A percentile compares a stretch with the other conserved stretches of the same genome.
phyloP scores from a whole-genome alignment of 2,329 filamentous ascomycete genomes.

The Trichoderma arundinaceum region DNA sequence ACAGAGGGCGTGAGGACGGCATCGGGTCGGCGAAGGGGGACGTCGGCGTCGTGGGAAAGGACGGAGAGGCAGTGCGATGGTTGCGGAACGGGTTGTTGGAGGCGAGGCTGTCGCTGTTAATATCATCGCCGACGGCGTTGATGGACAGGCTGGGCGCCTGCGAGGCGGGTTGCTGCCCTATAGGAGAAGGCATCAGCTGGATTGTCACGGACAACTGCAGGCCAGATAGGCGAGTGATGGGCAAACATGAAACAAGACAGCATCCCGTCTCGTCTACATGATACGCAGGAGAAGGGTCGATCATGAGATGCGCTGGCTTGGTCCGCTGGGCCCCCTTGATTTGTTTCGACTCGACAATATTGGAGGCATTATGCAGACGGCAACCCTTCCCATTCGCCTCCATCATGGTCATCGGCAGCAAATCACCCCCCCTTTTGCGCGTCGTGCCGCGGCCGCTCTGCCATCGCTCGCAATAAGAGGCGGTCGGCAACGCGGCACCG shows the following conservation, averaged over 20 bases:
- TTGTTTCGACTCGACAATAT: conserved; percentile 10
- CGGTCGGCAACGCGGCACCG: conserved; percentile 21
- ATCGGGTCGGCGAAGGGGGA: conserved; percentile 65
- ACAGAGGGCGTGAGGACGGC: conserved; percentile 63
- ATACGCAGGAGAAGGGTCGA: conserved; percentile 39
- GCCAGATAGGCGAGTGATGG: conserved; percentile 29
- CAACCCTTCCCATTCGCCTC: not conserved
- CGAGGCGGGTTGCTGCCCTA: conserved; percentile 34
- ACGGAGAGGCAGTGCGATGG: conserved; percentile 65
- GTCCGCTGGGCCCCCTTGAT: conserved; percentile 20
- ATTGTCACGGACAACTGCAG: conserved; percentile 19
- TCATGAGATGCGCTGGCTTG: conserved; percentile 33
- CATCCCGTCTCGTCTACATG: conserved; percentile 42
- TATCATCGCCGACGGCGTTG: conserved; percentile 46
- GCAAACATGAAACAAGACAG: conserved; percentile 38
- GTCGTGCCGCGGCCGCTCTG: conserved; percentile 11
- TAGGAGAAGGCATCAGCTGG: conserved; percentile 31
- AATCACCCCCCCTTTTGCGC: conserved; percentile 13
- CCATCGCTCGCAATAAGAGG: not conserved
- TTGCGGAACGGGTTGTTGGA: conserved; percentile 86
- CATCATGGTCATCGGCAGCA: not conserved
- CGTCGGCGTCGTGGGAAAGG: conserved; percentile 48
- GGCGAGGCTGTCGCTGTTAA: conserved; percentile 55
- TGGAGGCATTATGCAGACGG: conserved; percentile 12
- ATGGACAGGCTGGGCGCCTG: conserved; percentile 56